These are phyloP conservation scores for Helianthus tuberosus DNA, from an alignment of 129 eudicot species.

Conservation along the genomic window DNA sequence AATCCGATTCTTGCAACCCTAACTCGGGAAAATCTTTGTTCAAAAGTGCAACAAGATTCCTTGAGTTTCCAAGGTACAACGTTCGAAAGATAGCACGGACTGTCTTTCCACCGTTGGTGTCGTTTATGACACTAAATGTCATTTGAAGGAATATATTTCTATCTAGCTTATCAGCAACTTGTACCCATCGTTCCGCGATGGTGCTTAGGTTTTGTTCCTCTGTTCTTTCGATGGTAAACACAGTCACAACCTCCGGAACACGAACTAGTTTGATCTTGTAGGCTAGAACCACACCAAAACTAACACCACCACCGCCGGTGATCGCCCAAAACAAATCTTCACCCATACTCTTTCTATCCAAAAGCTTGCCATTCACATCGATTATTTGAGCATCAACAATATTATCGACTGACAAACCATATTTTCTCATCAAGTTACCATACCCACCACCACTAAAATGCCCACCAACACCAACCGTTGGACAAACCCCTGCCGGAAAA, in stretches of 20 bases:
- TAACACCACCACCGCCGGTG: background rate
- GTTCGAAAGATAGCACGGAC: background rate
- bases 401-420: background rate
- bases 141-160: background rate
- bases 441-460: constrained; percentile 2
- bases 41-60: background rate
- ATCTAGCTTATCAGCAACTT: background rate
- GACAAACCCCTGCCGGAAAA: background rate
- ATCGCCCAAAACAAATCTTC: constrained; percentile 7
- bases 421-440: background rate
- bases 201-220: background rate
- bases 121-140: background rate
- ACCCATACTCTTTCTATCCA: background rate
- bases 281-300: constrained; percentile 1
- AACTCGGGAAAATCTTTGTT: background rate
- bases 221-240: background rate
- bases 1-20: background rate
- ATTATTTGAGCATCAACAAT: background rate
- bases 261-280: background rate
- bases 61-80: background rate
- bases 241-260: background rate
- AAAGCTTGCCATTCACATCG: background rate
- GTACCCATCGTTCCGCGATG: background rate
- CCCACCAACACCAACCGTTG: background rate
- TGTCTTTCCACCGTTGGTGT: background rate